These are phyloP conservation scores for Boletellus emodensis DNA, from an alignment of 768 basidiomycete species.

Conservation along the genomic window DNA sequence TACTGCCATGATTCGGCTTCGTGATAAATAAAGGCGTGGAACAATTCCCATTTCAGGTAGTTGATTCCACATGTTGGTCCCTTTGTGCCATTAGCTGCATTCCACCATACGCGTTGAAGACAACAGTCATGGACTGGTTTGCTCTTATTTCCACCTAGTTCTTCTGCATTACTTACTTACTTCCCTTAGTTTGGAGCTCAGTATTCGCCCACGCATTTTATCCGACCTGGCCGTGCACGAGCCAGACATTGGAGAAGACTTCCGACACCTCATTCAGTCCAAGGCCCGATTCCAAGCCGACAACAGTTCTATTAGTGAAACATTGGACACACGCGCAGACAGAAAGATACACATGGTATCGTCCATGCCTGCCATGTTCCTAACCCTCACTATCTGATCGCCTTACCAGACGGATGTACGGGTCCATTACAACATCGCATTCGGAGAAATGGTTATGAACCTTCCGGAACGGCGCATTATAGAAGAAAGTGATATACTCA, in stretches of 20 bases:
- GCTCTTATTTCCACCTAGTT: constrained; percentile 8
- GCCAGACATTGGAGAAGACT: constrained; percentile 44
- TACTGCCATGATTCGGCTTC: neutral
- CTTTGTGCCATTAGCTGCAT: neutral
- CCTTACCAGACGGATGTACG: constrained; percentile 57
- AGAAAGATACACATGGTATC: constrained; percentile 57
- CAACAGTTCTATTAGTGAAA: constrained; percentile 12
- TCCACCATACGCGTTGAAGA: neutral
- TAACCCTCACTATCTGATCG: neutral
- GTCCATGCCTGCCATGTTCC: neutral
- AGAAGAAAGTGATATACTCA: constrained; percentile 47
- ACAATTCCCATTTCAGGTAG: constrained; percentile 6
- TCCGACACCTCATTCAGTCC: constrained; percentile 56
- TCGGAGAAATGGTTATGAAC: constrained; percentile 71
- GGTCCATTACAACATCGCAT: constrained; percentile 78
- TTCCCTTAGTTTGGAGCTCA: constrained; percentile 61
- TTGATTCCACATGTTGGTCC: neutral
- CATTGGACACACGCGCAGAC: constrained; percentile 20
- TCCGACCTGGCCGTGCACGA: constrained; percentile 66
- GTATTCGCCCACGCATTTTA: constrained; percentile 72
- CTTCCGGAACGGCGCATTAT: constrained; percentile 52
- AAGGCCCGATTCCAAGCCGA: constrained; percentile 45
- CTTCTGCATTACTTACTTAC: neutral
- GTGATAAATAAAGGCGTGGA: neutral
- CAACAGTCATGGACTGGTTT: constrained; percentile 47